Conservation (phyloP, 371 early-diverging fungal species). For the Vairimorpha ceranae region DNA sequence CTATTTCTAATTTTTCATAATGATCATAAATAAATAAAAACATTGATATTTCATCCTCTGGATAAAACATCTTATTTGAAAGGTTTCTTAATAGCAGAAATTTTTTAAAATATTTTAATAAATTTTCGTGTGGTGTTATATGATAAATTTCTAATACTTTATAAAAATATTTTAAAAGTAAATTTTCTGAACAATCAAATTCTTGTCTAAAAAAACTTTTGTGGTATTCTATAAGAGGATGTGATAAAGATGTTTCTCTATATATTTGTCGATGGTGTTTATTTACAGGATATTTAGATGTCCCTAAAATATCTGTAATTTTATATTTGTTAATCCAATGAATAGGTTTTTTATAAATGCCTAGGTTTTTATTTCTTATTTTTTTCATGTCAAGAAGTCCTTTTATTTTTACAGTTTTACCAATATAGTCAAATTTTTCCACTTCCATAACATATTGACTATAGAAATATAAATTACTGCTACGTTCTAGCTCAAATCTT, state of each 20-base stretch:
- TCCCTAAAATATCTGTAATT: background rate
- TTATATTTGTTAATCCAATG: background rate
- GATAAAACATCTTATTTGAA: background rate
- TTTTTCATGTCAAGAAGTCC: background rate
- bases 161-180: background rate
- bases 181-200: background rate
- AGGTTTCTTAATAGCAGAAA: background rate
- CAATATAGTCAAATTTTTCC: background rate
- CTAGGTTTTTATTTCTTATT: background rate
- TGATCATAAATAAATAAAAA: slow-evolving; percentile 3
- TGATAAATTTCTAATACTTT: background rate
- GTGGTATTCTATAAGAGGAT: slow-evolving; percentile 4
- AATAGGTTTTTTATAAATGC: background rate
- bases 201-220: background rate
- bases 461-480: background rate
- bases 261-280: background rate
- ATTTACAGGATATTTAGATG: background rate
- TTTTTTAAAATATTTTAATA: slow-evolving; percentile 1
- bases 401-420: background rate
- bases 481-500: background rate
- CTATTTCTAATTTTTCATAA: background rate
- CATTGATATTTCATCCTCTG: slow-evolving; percentile 5
- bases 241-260: background rate
- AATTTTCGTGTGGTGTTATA: background rate
- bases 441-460: background rate